These are phyloP conservation scores for Suillus sp. DNA, from an alignment of 768 basidiomycete genomes.

Conservation along the genomic window DNA sequence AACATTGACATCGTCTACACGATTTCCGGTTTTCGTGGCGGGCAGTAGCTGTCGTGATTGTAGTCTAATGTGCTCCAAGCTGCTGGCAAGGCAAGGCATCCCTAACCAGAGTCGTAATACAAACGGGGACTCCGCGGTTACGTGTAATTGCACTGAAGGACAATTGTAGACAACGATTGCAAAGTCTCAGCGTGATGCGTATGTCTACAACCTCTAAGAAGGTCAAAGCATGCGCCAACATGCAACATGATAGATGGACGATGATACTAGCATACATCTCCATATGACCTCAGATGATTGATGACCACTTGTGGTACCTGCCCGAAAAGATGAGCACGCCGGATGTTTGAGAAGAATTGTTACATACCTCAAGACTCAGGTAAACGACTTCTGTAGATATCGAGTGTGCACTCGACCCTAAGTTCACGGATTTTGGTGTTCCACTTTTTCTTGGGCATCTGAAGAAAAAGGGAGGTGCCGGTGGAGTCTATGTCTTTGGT, in stretches of 20 bases:
- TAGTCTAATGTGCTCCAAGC: no score
- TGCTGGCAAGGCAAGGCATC: no score
- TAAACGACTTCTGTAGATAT: background rate
- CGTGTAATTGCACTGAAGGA: background rate
- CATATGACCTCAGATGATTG: background rate
- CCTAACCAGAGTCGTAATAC: no score
- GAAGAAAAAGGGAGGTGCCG: background rate
- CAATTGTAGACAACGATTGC: no score
- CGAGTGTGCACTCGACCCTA: background rate
- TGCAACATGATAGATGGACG: background rate
- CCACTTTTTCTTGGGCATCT: conserved; percentile 15
- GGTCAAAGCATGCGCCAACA: no score
- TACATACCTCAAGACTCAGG: background rate
- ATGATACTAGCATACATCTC: background rate
- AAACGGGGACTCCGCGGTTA: no score
- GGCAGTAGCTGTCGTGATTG: no score
- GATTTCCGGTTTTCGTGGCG: no score
- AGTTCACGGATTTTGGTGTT: no score
- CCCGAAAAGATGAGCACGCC: background rate
- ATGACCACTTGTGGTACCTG: background rate
- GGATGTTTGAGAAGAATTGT: background rate
- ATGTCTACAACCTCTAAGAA: background rate
- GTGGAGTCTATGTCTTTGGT: background rate
- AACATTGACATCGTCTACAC: conserved; percentile 29
- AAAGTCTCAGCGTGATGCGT: no score